Percentiles rank a stretch among this genome's conserved stretches.
These are phyloP conservation scores for Geoglossum glabrum DNA, from an alignment of 495 filamentous ascomycete genomes.

Conservation along the genomic window DNA sequence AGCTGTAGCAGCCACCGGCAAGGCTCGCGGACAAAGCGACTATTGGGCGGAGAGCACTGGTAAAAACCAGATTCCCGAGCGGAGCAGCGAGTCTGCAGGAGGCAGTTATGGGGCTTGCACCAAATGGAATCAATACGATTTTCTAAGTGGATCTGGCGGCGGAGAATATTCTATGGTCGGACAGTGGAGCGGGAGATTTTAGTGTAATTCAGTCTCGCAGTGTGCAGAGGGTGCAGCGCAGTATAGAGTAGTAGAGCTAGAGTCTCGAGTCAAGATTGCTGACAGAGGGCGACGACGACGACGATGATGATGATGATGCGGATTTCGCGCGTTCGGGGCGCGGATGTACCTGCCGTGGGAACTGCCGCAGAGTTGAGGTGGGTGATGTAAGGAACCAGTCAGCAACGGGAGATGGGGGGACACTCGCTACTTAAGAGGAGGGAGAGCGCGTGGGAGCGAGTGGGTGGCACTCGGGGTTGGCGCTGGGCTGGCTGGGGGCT, in stretches of 20 bases:
- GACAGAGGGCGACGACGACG: neutral
- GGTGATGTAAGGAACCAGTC: constrained; percentile 3
- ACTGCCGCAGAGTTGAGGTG: neutral
- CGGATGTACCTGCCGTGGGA: neutral
- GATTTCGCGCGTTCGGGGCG: neutral
- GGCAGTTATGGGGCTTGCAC: neutral
- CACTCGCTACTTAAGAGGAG: neutral
- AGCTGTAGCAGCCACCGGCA: neutral
- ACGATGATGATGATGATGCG: neutral
- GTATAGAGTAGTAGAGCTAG: too few relatives aligned
- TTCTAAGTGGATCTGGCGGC: neutral
- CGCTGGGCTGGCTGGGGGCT: too few relatives aligned
- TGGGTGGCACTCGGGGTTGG: neutral
- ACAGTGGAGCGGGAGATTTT: neutral
- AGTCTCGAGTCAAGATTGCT: neutral
- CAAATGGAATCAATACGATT: neutral
- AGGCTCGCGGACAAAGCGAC: neutral
- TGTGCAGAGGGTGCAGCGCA: too few relatives aligned
- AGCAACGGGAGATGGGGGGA: neutral
- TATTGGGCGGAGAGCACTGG: neutral
- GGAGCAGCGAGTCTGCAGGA: neutral
- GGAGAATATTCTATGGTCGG: neutral
- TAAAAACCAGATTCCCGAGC: neutral
- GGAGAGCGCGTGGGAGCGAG: neutral
- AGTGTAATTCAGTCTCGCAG: neutral